phyloP scores from a whole-genome alignment of 2,329 filamentous ascomycete species.

The Ascochyta koolunga region DNA sequence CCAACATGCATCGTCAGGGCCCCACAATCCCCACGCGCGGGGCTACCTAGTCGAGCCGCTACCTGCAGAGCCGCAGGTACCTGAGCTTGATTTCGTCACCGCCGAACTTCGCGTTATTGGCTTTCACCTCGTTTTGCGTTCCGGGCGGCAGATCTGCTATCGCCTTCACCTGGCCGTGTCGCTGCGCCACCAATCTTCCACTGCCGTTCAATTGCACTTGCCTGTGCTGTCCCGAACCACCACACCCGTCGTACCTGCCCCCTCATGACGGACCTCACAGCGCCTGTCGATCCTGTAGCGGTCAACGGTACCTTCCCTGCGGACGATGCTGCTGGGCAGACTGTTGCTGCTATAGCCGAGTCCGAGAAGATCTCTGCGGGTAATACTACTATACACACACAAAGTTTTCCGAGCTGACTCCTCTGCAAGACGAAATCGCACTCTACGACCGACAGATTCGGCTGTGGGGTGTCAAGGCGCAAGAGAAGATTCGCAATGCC shows the following conservation, averaged over 20 bases:
- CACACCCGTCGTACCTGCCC: not conserved
- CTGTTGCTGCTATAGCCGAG: constrained; percentile 46
- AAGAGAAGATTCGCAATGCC: constrained; percentile 84
- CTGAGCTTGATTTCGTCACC: constrained; percentile 11
- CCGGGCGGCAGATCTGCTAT: not conserved
- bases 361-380: constrained; percentile 51
- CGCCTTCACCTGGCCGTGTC: constrained; percentile 1
- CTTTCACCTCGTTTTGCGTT: constrained; percentile 3
- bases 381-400: constrained; percentile 4
- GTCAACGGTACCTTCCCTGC: constrained; percentile 39
- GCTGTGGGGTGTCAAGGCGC: constrained; percentile 94
- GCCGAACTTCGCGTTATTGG: constrained; percentile 8
- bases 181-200: not conserved
- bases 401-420: not conserved
- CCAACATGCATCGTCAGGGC: not conserved
- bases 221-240: not conserved
- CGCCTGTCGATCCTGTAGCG: constrained; percentile 10
- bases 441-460: constrained; percentile 97
- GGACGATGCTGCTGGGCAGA: constrained; percentile 45
- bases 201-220: not conserved
- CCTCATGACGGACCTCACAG: constrained; percentile 29
- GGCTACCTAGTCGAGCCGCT: constrained; percentile 1
- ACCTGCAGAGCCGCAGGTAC: constrained; percentile 24
- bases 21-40: constrained; percentile 8
- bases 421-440: constrained; percentile 80